Conservation (phyloP, 2,329 filamentous ascomycete genomes). For the Xylariaceae sp. region DNA sequence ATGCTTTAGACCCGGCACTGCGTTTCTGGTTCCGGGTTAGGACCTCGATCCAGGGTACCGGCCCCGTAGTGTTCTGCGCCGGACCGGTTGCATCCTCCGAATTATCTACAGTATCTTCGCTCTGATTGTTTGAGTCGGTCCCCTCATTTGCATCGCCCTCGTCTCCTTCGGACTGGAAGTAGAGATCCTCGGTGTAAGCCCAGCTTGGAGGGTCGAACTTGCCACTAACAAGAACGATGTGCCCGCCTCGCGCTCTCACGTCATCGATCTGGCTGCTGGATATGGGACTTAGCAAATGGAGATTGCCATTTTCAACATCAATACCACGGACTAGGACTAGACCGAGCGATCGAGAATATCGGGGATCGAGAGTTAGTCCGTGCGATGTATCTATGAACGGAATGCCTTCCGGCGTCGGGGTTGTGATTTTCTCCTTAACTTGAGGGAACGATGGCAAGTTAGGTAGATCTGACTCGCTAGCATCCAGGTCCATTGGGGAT, state of each 20-base stretch:
- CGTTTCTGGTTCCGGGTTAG: constrained; percentile 51
- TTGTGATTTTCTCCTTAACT: constrained; percentile 29
- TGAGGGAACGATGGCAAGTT: constrained; percentile 11
- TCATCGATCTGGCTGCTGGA: constrained; percentile 36
- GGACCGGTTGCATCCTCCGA: constrained; percentile 30
- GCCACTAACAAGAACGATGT: constrained; percentile 60
- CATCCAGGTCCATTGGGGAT: constrained; percentile 25
- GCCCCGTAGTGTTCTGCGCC: constrained; percentile 13
- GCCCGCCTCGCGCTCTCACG: constrained; percentile 38
- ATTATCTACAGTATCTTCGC: constrained; percentile 32
- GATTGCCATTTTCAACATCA: constrained; percentile 45
- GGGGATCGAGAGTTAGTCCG: constrained; percentile 54
- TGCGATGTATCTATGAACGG: constrained; percentile 56
- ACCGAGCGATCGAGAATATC: constrained; percentile 54
- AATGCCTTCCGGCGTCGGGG: constrained; percentile 47
- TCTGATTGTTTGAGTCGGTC: constrained; percentile 21
- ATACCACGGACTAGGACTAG: constrained; percentile 67
- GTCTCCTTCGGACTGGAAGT: constrained; percentile 32
- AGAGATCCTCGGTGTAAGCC: constrained; percentile 62
- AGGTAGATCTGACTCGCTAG: constrained; percentile 6
- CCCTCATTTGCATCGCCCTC: constrained; percentile 21
- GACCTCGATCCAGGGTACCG: constrained; percentile 55
- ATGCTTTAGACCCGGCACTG: constrained; percentile 54
- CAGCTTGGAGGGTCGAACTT: constrained; percentile 64
- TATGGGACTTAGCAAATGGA: constrained; percentile 64